Conservation (phyloP, 163 green algal genomes). For the Scenedesmus sp. region DNA sequence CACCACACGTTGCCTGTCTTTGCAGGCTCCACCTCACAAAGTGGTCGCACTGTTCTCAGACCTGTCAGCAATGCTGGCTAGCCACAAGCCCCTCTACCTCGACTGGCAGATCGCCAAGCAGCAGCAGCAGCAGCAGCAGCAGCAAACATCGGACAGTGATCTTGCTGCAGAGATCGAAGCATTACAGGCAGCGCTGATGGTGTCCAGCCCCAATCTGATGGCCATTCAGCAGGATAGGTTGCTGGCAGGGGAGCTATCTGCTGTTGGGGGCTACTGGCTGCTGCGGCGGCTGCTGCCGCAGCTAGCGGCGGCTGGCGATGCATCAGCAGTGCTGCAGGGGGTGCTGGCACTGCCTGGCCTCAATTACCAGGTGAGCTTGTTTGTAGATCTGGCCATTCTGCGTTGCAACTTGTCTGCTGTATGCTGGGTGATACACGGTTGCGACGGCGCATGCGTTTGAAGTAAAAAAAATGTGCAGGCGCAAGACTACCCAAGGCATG, state of each 20-base stretch:
- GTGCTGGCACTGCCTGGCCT: conserved; percentile 11
- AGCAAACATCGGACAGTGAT: neutral
- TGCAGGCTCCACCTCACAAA: conserved; percentile 6
- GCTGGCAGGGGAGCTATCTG: conserved; percentile 39
- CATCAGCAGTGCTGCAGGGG: neutral
- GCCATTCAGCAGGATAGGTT: conserved; percentile 14
- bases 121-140: conserved; percentile 21
- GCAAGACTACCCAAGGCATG: too few relatives aligned
- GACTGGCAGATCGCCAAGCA: neutral
- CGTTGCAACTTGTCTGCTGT: too few relatives aligned
- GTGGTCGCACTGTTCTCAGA: neutral
- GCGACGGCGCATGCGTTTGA: too few relatives aligned
- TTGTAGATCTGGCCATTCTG: too few relatives aligned
- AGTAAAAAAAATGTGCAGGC: too few relatives aligned
- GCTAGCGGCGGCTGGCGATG: neutral
- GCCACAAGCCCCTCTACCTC: neutral
- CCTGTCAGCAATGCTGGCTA: conserved; percentile 20
- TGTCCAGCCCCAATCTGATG: neutral
- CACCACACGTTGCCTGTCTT: neutral
- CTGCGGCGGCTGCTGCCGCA: conserved; percentile 31
- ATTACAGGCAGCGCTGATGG: neutral
- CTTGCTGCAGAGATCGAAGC: neutral
- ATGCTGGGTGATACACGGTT: neutral
- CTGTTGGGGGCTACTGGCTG: conserved; percentile 41
- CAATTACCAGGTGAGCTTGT: conserved; percentile 6